A percentile compares a stretch with the other conserved stretches of the same genome.
Evolutionary conservation across 805 yeast species (phyloP).

Genomic region (Cyberlindnera sargentensis): DNA sequence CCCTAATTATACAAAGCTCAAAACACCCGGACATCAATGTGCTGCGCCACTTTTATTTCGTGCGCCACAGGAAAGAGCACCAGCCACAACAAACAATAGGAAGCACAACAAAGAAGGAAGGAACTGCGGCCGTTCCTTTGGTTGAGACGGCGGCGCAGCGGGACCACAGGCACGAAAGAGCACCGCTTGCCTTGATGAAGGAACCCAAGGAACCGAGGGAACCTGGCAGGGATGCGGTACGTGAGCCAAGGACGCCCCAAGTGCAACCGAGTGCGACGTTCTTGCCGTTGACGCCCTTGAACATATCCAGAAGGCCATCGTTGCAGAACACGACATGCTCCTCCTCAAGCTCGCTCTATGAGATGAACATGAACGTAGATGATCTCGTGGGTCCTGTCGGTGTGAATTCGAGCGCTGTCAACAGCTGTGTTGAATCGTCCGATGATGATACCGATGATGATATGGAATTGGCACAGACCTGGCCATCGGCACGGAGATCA

Average conservation of each 20-base stretch:
- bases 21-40: no score
- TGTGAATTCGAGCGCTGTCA: slow-evolving; percentile 3
- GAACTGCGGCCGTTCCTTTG: no score
- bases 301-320: slow-evolving; percentile 9
- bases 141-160: neutral
- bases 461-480: slow-evolving; percentile 4
- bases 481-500: slow-evolving; percentile 5
- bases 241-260: slow-evolving; percentile 8
- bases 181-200: neutral
- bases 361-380: slow-evolving; percentile 8
- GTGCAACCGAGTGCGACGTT: slow-evolving; percentile 5
- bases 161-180: no score
- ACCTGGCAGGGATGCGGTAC: neutral
- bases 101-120: neutral
- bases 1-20: no score
- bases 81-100: neutral
- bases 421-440: slow-evolving; percentile 3
- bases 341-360: slow-evolving; percentile 13
- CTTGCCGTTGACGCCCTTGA: slow-evolving; percentile 1
- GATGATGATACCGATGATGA: slow-evolving; percentile 14
- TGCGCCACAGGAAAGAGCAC: neutral
- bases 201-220: slow-evolving; percentile 1
- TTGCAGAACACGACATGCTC: slow-evolving; percentile 9
- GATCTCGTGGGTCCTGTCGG: slow-evolving; percentile 2
- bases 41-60: neutral